Evolutionary conservation across 305 asterid genomes (phyloP).

Genomic region (Fraxinus ornus): DNA sequence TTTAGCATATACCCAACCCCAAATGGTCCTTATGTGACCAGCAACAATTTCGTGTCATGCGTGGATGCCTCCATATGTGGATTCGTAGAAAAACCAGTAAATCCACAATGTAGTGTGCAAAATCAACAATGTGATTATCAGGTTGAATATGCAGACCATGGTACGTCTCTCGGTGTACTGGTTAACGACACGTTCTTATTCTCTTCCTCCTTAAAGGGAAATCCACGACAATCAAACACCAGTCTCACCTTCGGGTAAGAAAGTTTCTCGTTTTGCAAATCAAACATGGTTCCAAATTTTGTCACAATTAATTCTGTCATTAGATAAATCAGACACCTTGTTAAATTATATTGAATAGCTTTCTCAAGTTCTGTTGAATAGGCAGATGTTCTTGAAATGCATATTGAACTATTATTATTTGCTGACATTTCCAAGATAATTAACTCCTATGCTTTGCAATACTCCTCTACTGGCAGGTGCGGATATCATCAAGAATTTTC

Average conservation of each 20-base stretch:
- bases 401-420: not conserved
- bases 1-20: not conserved
- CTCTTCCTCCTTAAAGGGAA: not conserved
- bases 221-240: not conserved
- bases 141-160: constrained; percentile 3
- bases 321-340: not conserved
- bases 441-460: not conserved
- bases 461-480: not conserved
- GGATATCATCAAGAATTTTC: constrained; percentile 3
- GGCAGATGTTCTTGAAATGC: not conserved
- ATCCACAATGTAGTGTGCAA: not conserved
- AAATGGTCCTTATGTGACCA: not conserved
- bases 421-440: not conserved
- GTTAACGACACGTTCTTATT: not conserved
- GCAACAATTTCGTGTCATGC: not conserved
- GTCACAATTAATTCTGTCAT: not conserved
- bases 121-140: not conserved
- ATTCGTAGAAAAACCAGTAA: not conserved
- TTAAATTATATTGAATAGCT: not conserved
- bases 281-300: not conserved
- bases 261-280: not conserved
- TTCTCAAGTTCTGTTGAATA: not conserved
- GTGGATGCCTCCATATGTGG: not conserved
- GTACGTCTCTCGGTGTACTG: not conserved
- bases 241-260: not conserved